Evolutionary conservation across 2,329 filamentous ascomycete genomes (phyloP), one percentile per base, ranked within the genome.

Genomic region (Apiospora pterosperma): DNA sequence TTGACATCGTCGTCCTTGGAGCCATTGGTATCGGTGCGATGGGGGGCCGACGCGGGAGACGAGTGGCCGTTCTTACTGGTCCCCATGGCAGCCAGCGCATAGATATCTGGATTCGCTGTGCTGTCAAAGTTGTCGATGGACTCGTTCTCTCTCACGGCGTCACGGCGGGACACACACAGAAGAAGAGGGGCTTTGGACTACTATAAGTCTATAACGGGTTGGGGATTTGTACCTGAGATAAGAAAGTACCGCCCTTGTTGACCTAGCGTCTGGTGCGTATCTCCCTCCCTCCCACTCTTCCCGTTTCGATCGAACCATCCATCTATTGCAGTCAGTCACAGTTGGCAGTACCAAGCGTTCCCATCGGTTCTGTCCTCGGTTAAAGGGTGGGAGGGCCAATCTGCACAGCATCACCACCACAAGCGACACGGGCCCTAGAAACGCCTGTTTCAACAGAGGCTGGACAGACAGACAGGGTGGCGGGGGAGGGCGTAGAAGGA

Each of bases 31-130:
- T 28, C 10, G 38, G 23, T 34, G 28, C 12, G 39, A 11, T 62
- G 39, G 36, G 25, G 60, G 36, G 36, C 34, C 60, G 34, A 39
- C 34, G 58, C 58, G 28, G 39, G 61, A 23, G 31, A 16, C 12
- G 19, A 44, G 16, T 48, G 38, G 42, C 14, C 14, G 31, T 44
- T 34, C 38, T 28, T 34, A n/a, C 38, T 62, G 34, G 62, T 66
- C 58, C 62, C 65, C 65, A 71, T 68, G 36, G 64, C 59, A 59
- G 66, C 62, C 25, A 69, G 67, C 25, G 68, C 66, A 68, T 71
- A 72, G 25, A 61, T 66, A 42, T 71, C 66, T 65, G 61, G 62
- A 11, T 66, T 67, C 67, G 72, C 71, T 61, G 70, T 68, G 38
- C 67, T 62, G 36, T 64, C 60, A 39, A 34, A 23, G 59, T 36